Percentiles rank a stretch among this genome's conserved stretches.
Conservation (phyloP, 2,329 filamentous ascomycete genomes). For the Fusarium sp. region DNA sequence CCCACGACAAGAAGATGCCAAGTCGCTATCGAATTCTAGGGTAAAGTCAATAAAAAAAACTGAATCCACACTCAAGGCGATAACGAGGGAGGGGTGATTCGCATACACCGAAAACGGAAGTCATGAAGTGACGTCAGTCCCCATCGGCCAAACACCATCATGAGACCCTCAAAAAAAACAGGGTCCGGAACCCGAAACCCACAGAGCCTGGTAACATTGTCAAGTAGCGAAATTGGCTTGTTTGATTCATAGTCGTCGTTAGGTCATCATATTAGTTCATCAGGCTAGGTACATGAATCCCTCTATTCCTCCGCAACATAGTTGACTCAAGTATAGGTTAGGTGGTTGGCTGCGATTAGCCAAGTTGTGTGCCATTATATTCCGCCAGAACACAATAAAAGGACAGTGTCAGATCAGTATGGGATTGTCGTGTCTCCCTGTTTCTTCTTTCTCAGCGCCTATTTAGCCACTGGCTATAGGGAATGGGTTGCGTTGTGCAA, state of each 20-base stretch:
- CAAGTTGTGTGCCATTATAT: slow-evolving; percentile 18
- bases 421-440: slow-evolving; percentile 19
- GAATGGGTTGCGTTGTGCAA: slow-evolving; percentile 39
- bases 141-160: slow-evolving; percentile 5
- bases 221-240: not conserved
- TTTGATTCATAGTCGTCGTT: slow-evolving; percentile 36
- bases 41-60: not conserved
- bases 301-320: slow-evolving; percentile 7
- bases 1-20: slow-evolving; percentile 13
- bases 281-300: slow-evolving; percentile 38
- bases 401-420: slow-evolving; percentile 2
- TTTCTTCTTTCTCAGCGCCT: slow-evolving; percentile 23
- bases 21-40: slow-evolving; percentile 18
- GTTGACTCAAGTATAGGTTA: slow-evolving; percentile 18
- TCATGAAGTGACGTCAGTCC: slow-evolving; percentile 43
- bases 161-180: slow-evolving; percentile 1
- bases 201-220: not conserved
- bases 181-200: slow-evolving; percentile 3
- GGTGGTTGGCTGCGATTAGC: slow-evolving; percentile 14
- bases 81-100: slow-evolving; percentile 7
- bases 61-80: too few relatives aligned
- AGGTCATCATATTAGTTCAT: slow-evolving; percentile 43
- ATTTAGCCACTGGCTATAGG: not conserved
- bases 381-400: slow-evolving; percentile 1
- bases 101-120: slow-evolving; percentile 6